phyloP scores from a whole-genome alignment of 2,329 filamentous ascomycete genomes.

The Boeremia exigua region DNA sequence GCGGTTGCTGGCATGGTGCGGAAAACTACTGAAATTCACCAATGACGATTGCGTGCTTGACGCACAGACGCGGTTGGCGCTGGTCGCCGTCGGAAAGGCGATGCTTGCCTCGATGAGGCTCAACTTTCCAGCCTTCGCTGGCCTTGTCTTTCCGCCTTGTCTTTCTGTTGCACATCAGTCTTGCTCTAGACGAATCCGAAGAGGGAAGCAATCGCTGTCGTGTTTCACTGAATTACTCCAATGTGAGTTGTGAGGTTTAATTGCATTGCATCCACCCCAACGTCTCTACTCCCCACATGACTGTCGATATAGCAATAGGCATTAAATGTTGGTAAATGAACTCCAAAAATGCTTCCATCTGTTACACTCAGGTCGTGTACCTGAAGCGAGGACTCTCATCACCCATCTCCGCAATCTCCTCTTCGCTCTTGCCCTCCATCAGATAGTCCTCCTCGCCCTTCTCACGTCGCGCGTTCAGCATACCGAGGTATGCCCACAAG shows the following conservation, averaged over 20 bases:
- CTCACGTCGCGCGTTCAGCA: conserved; percentile 47
- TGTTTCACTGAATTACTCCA: neutral
- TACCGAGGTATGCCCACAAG: conserved; percentile 48
- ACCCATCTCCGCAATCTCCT: conserved; percentile 53
- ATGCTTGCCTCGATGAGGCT: conserved; percentile 8
- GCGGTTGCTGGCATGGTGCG: conserved; percentile 2
- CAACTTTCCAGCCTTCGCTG: neutral
- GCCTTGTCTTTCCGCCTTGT: neutral
- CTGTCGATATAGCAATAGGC: neutral
- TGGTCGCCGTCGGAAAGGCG: conserved; percentile 8
- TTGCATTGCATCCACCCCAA: neutral
- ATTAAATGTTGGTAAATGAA: neutral
- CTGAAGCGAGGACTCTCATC: conserved; percentile 55
- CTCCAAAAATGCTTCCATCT: no score
- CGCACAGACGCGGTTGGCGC: conserved; percentile 17
- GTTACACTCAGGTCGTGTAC: conserved; percentile 43
- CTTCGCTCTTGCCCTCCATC: conserved; percentile 50
- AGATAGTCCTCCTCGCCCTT: conserved; percentile 51
- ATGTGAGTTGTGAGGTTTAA: neutral
- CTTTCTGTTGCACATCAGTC: neutral
- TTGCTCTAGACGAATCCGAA: neutral
- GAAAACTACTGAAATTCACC: conserved; percentile 10
- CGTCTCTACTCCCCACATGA: no score
- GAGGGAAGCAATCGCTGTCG: no score
- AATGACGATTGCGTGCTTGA: conserved; percentile 19